Evolutionary conservation across 768 basidiomycete genomes (phyloP), one percentile per base, ranked within the genome.

Genomic region (Termitomyces sp.): DNA sequence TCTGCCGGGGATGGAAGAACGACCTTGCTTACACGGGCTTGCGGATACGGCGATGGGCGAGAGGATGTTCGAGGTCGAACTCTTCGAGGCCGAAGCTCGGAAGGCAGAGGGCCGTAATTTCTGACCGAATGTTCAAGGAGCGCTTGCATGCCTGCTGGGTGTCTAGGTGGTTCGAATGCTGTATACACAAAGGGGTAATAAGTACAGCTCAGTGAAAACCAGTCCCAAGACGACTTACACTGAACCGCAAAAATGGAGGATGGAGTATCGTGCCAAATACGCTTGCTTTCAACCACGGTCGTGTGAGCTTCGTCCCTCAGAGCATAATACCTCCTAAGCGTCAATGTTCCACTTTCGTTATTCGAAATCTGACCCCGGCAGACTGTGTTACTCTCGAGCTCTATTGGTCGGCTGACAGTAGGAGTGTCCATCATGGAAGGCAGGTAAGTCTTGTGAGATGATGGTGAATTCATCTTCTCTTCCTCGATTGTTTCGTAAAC

Each of bases 401-500:
- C 83, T 15, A 89, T 71, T 0, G 78, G 74, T 31, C 75, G 77
- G 8, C 70, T 64, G 18, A 72, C 68, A 0, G 76, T 75, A 0
- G 78, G 74, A 46, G 70, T 74, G 42, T 65, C 75, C 30, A 74
- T 73, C 51, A 72, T 75, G 20, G 74, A 71, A 9, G 27, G 9
- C n/a, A 45, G 1, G 8, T 20, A 16, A 6, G 54, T 36, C 41
- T 57, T 57, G 30, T 58, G 59, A 0, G 76, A 71, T 2, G 71
- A 71, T 0, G 67, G 64, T 12, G 68, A 67, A 36, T 60, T 77
- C 4, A 77, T 74, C 13, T 75, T 67, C 61, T 92, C 91, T 64
- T 93, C 91, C 57, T 90, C 79, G 50, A 93, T 92, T 0, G 87
- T 91, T 68, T 91, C 90, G 62, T 91, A 92, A 0, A 89, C 80